Base-by-base conservation (phyloP, 345 rosid species). In the Sonneratia alba region DNA sequence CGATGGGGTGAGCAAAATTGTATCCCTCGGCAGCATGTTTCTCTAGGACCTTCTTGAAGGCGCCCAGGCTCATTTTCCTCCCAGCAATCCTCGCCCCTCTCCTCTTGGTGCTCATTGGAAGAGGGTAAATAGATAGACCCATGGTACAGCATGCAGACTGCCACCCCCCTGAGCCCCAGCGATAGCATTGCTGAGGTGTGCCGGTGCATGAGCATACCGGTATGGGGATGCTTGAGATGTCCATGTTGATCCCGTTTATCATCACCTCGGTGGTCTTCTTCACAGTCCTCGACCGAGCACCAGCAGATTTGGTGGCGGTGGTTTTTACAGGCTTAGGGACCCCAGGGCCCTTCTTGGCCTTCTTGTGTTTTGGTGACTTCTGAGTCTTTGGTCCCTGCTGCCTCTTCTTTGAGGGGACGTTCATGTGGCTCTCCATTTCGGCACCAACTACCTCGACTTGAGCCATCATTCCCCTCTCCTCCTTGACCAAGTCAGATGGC, bases 121-220 rank as follows among this genome's bases (percentile, higher is more conserved):
- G 73, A 19, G 83, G 83, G 70, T 81, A 73, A 40, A 69, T 57
- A 0, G 83, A 81, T 32, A 77, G 47, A 9, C 67, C 74, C 4
- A 74, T 81, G 49, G 79, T 81, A 49, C 83, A 77, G 47, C 83
- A 81, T 3, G 83, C 78, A 12, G 83, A 81, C 45, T 81, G 83
- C 83, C 83, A 81, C 64, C 81, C 81, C 38, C 83, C 83, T 27
- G 72, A 71, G 62, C 83, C 83, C 81, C 83, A 77, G 34, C 78
- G 73, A 40, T 81, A 77, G 57, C 83, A 81, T 74, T 77, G 81
- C 71, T 77, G 81, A 53, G 83, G 70, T 3, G 62, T 9, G 18
- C 81, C 83, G 0, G 83, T 81, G 68, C 83, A 81, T 0, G 83
- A 74, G 72, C 83, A 81, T 42, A 81, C 77, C 0, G 83, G 83